Conservation (phyloP, 2,329 filamentous ascomycete genomes). For the Sphaerulina vaccinii region DNA sequence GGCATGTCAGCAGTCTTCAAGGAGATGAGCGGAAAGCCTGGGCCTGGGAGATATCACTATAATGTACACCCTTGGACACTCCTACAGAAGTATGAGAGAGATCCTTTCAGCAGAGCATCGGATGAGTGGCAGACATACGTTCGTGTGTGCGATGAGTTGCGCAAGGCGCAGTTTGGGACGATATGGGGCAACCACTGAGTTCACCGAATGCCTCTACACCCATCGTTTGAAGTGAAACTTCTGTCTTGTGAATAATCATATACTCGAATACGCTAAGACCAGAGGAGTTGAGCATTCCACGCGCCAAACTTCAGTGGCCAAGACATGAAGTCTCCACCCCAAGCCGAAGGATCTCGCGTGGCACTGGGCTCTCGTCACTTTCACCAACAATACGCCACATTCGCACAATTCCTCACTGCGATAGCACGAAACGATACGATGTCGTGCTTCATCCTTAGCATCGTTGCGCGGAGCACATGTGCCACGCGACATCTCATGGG, state of each 20-base stretch:
- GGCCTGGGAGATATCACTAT: neutral
- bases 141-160: neutral
- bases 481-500: neutral
- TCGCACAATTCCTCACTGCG: neutral
- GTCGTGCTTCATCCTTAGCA: neutral
- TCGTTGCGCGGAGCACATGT: conserved; percentile 6
- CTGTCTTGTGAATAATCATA: no score
- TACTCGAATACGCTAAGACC: no score
- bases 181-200: neutral
- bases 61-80: neutral
- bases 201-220: no score
- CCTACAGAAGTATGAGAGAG: neutral
- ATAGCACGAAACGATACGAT: conserved; percentile 1
- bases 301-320: no score
- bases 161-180: neutral
- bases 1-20: neutral
- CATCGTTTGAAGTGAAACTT: no score
- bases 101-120: neutral
- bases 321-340: conserved; percentile 7
- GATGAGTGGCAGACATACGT: neutral
- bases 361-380: conserved; percentile 9
- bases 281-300: no score
- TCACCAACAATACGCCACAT: conserved; percentile 9
- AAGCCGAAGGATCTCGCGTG: conserved; percentile 10
- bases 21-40: neutral